Percentiles rank a stretch among this genome's conserved stretches.
These are phyloP conservation scores for Seiridium cupressi DNA, from an alignment of 2,329 filamentous ascomycete species.

Conservation along the genomic window DNA sequence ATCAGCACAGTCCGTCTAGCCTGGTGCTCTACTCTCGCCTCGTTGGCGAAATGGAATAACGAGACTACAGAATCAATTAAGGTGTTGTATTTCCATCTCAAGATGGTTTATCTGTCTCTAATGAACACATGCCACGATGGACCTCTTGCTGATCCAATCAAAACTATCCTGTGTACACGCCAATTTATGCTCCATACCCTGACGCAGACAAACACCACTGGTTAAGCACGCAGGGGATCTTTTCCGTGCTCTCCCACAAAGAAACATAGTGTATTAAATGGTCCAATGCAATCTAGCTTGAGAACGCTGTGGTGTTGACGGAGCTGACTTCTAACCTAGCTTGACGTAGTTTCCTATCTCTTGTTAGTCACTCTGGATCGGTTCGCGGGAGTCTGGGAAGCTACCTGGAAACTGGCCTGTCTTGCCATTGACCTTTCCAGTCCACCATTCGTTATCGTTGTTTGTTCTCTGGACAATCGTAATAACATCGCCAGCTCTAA, in stretches of 20 bases:
- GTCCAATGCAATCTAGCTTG: background rate
- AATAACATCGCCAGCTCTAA: slow-evolving; percentile 83
- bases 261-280: background rate
- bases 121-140: background rate
- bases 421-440: slow-evolving; percentile 73
- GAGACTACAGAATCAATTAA: no score
- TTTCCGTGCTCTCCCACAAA: background rate
- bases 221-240: background rate
- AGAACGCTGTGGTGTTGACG: background rate
- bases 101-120: no score
- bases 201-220: background rate
- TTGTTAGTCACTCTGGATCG: slow-evolving; percentile 1
- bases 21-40: no score
- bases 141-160: background rate
- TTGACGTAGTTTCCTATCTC: slow-evolving; percentile 51
- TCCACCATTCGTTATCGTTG: slow-evolving; percentile 98
- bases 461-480: slow-evolving; percentile 81
- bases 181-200: background rate
- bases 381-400: slow-evolving; percentile 22
- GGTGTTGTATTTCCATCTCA: no score
- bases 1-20: no score
- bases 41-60: no score
- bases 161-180: background rate
- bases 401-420: slow-evolving; percentile 93
- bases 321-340: slow-evolving; percentile 27